Conservation (phyloP, 1,284 basidiomycete genomes). For the Golubevia sp. region DNA sequence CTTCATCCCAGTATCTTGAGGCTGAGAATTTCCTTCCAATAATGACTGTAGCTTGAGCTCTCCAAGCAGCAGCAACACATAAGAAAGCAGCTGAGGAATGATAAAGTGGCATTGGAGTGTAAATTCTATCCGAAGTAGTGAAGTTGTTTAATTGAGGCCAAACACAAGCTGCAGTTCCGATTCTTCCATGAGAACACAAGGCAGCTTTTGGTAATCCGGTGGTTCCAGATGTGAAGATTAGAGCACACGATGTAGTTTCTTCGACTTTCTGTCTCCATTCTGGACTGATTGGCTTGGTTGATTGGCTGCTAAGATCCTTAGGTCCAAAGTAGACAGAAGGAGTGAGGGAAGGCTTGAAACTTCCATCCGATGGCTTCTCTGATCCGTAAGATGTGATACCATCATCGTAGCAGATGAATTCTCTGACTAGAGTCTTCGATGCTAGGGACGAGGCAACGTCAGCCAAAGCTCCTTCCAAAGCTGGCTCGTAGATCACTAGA, state of each 20-base stretch:
- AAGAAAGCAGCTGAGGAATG: constrained; percentile 55
- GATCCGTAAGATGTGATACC: constrained; percentile 12
- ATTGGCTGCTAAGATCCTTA: constrained; percentile 24
- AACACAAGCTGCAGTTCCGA: constrained; percentile 38
- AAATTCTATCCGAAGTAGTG: constrained; percentile 45
- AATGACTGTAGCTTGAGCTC: constrained; percentile 51
- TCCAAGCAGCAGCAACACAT: constrained; percentile 49
- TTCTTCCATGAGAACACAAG: constrained; percentile 56
- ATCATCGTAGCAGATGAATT: constrained; percentile 51
- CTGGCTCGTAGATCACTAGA: constrained; percentile 54
- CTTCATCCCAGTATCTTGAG: constrained; percentile 57
- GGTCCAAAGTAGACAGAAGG: constrained; percentile 32
- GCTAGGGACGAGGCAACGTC: constrained; percentile 33
- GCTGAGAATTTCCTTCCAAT: constrained; percentile 62
- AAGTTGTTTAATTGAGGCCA: constrained; percentile 43
- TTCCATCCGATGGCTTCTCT: constrained; percentile 17
- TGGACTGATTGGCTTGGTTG: constrained; percentile 24
- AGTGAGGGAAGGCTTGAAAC: constrained; percentile 10
- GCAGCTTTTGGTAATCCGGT: constrained; percentile 61
- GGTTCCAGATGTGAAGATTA: constrained; percentile 51
- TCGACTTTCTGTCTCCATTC: constrained; percentile 28
- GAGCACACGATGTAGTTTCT: constrained; percentile 26
- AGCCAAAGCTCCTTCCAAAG: constrained; percentile 34
- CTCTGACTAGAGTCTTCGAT: constrained; percentile 12
- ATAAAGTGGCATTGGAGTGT: constrained; percentile 61